Conservation (phyloP, 202 grass and related monocot genomes). For the Schoenoplectus triqueter region DNA sequence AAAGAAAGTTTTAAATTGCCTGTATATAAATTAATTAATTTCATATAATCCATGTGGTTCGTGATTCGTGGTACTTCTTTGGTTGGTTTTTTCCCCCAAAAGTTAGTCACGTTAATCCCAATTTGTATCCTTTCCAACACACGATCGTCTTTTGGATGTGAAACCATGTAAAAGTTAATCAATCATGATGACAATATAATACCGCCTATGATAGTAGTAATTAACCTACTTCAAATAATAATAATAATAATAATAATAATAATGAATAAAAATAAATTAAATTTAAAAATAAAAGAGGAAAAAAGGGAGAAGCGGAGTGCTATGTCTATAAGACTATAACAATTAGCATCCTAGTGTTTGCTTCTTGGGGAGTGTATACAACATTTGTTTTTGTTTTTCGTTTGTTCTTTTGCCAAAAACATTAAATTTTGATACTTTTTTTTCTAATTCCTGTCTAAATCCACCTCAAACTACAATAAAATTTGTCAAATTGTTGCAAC, state of each 20-base stretch:
- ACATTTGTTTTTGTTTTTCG: too few species aligned
- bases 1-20: background rate
- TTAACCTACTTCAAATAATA: too few species aligned
- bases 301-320: too few species aligned
- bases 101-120: background rate
- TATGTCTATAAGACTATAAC: too few species aligned
- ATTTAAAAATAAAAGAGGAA: too few species aligned
- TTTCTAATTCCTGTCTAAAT: background rate
- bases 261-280: too few species aligned
- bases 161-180: background rate
- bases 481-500: background rate
- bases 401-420: too few species aligned
- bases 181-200: background rate
- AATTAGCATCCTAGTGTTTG: too few species aligned
- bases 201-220: background rate
- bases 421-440: too few species aligned
- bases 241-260: too few species aligned
- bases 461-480: background rate
- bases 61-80: background rate
- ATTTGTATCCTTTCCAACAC: slow-evolving; percentile 25
- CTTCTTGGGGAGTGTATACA: too few species aligned
- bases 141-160: background rate
- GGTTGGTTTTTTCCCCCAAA: background rate
- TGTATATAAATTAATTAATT: background rate
- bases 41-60: background rate